These are phyloP conservation scores for Colletotrichum sp. DNA, from an alignment of 2,329 filamentous ascomycete species.

Conservation along the genomic window DNA sequence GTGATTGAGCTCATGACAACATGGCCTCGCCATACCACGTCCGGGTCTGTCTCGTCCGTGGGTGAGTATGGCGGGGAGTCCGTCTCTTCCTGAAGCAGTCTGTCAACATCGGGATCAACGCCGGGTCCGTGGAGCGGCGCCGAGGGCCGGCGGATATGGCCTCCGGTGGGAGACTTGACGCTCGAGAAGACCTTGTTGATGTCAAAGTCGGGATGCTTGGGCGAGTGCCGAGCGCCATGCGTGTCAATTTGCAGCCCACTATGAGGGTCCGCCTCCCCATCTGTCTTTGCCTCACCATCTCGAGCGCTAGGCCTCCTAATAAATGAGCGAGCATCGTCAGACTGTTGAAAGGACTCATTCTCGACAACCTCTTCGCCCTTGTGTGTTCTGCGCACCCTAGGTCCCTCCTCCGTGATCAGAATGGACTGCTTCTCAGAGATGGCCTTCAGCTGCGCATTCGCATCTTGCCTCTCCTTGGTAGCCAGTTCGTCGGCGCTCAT, in stretches of 20 bases:
- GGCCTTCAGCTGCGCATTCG: conserved; percentile 79
- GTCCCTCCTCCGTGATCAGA: conserved; percentile 75
- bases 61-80: conserved; percentile 85
- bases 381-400: conserved; percentile 86
- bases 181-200: conserved; percentile 86
- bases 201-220: conserved; percentile 70
- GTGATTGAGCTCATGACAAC: conserved; percentile 79
- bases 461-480: conserved; percentile 83
- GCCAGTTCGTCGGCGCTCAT: conserved; percentile 94
- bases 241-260: conserved; percentile 47
- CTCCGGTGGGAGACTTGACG: conserved; percentile 73
- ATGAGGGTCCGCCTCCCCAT: conserved; percentile 29
- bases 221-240: conserved; percentile 52
- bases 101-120: conserved; percentile 88
- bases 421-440: conserved; percentile 84
- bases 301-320: conserved; percentile 37
- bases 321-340: conserved; percentile 38
- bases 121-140: conserved; percentile 62
- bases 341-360: conserved; percentile 61
- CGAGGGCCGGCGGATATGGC: conserved; percentile 52
- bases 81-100: conserved; percentile 80
- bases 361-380: conserved; percentile 94
- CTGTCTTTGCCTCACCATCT: conserved; percentile 24
- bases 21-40: conserved; percentile 78
- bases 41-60: conserved; percentile 73